Percentiles rank a stretch among this genome's conserved stretches.
These are phyloP conservation scores for Aspergillus steynii DNA, from an alignment of 495 filamentous ascomycete species.

Conservation along the genomic window DNA sequence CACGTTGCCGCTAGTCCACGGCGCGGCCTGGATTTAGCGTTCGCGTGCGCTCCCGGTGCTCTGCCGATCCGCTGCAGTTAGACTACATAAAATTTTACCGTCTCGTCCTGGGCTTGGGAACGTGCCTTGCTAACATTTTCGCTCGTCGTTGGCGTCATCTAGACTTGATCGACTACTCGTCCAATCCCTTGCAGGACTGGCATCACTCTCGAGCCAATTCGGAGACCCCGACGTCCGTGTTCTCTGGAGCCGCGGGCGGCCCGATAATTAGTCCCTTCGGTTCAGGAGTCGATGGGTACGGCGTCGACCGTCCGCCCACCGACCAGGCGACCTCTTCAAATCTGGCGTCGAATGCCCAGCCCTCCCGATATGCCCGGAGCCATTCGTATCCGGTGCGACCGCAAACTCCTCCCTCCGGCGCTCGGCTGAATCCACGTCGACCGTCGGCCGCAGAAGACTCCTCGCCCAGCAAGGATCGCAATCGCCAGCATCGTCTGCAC, in stretches of 20 bases:
- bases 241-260: constrained; percentile 40
- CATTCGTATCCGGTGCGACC: constrained; percentile 47
- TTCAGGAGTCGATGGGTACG: constrained; percentile 41
- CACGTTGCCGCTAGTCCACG: constrained; percentile 32
- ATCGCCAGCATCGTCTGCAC: constrained; percentile 37
- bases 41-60: constrained; percentile 30
- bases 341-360: constrained; percentile 38
- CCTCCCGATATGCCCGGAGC: constrained; percentile 45
- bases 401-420: constrained; percentile 41
- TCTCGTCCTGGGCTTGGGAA: constrained; percentile 10
- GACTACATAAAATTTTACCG: constrained; percentile 11
- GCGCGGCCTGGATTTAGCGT: constrained; percentile 28
- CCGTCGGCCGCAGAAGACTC: constrained; percentile 31
- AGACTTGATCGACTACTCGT: constrained; percentile 22
- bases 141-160: background rate
- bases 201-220: constrained; percentile 42
- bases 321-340: constrained; percentile 32
- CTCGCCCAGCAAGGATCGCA: constrained; percentile 33
- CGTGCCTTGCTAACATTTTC: constrained; percentile 16
- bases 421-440: constrained; percentile 36
- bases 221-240: constrained; percentile 30
- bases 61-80: constrained; percentile 18
- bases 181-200: constrained; percentile 29
- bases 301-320: constrained; percentile 36
- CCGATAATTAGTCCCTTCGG: constrained; percentile 30